Evolutionary conservation across 176 grass and related monocot genomes (phyloP).

Genomic region (Raddia guianensis): DNA sequence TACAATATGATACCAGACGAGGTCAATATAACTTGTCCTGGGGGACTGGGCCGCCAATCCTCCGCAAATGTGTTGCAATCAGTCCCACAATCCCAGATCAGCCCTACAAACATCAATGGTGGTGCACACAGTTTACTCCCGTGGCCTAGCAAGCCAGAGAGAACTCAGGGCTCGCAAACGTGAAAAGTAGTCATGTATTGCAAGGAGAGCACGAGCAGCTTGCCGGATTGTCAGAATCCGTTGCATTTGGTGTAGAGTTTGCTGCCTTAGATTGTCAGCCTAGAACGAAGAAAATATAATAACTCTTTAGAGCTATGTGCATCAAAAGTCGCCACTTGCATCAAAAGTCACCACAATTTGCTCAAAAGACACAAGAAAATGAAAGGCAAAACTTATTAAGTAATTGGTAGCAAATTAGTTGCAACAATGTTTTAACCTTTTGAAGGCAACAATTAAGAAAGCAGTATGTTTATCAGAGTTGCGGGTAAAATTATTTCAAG

Average conservation of each 20-base stretch:
- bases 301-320: slow-evolving; percentile 33
- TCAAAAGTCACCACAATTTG: slow-evolving; percentile 21
- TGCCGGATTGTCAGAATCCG: slow-evolving; percentile 77
- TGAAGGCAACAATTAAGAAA: not conserved
- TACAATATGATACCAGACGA: slow-evolving; percentile 39
- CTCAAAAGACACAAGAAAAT: not conserved
- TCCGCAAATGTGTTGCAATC: slow-evolving; percentile 37
- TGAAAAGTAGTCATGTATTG: slow-evolving; percentile 86
- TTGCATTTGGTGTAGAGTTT: slow-evolving; percentile 86
- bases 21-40: slow-evolving; percentile 52
- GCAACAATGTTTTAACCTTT: slow-evolving; percentile 9
- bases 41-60: slow-evolving; percentile 30
- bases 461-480: not conserved
- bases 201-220: slow-evolving; percentile 71
- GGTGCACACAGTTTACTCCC: slow-evolving; percentile 44
- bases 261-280: slow-evolving; percentile 89
- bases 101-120: not conserved
- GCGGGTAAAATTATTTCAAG: slow-evolving; percentile 10
- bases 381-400: not conserved
- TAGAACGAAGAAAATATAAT: slow-evolving; percentile 38
- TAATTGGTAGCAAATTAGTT: slow-evolving; percentile 15
- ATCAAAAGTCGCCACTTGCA: not conserved
- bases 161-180: slow-evolving; percentile 84
- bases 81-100: slow-evolving; percentile 38
- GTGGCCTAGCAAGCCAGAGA: slow-evolving; percentile 83